A percentile compares a stretch with the other conserved stretches of the same genome.
phyloP scores from a whole-genome alignment of 208 protist species.

The Leishmania mexicana region DNA sequence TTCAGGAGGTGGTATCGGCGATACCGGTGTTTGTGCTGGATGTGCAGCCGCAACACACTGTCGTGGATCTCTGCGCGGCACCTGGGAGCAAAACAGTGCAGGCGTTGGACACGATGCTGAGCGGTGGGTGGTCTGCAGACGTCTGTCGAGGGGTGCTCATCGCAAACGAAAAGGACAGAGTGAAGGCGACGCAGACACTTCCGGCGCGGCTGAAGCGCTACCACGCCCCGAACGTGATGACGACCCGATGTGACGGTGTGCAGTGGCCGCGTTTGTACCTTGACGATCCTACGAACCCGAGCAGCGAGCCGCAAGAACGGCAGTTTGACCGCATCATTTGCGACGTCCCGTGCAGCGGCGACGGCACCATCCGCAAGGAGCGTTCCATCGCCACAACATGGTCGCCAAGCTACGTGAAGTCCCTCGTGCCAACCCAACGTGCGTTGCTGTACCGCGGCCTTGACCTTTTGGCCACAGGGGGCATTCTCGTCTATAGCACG shows the following conservation, averaged over 20 bases:
- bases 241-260: conserved; percentile 84
- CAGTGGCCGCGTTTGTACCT: conserved; percentile 87
- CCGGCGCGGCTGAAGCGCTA: conserved; percentile 89
- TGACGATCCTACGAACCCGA: conserved; percentile 14
- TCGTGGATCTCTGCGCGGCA: conserved; percentile 92
- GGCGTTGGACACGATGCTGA: conserved; percentile 81
- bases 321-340: conserved; percentile 93
- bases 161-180: conserved; percentile 90
- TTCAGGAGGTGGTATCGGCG: conserved; percentile 90
- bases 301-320: conserved; percentile 35
- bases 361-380: conserved; percentile 96
- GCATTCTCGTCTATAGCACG: conserved; percentile 96
- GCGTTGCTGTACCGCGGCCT: conserved; percentile 88
- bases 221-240: conserved; percentile 87
- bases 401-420: conserved; percentile 82
- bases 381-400: conserved; percentile 82
- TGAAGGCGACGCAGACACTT: conserved; percentile 93
- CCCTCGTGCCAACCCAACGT: conserved; percentile 87
- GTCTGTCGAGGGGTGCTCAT: conserved; percentile 72
- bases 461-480: conserved; percentile 75
- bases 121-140: conserved; percentile 39
- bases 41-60: conserved; percentile 73
- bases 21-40: conserved; percentile 81
- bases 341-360: conserved; percentile 96
- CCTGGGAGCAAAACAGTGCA: conserved; percentile 94